Conservation (phyloP, 306 rosid species). For the Dryas drummondii region DNA sequence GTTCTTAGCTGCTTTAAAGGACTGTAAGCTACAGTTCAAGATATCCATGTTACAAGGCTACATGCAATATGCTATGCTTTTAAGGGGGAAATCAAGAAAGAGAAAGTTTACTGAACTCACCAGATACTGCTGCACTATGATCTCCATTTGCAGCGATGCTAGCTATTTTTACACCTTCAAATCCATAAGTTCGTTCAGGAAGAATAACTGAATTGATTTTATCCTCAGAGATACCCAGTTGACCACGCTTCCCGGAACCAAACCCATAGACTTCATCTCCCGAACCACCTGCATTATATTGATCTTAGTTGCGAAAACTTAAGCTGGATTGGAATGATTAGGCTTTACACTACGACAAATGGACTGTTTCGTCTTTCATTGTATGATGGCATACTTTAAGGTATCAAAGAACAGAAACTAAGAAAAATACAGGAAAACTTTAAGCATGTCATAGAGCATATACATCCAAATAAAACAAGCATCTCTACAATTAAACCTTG, state of each 20-base stretch:
- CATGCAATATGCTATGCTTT: neutral
- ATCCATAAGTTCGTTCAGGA: conserved; percentile 47
- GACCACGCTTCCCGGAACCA: conserved; percentile 93
- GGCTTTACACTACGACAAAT: neutral
- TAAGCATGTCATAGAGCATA: neutral
- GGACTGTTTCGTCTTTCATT: neutral
- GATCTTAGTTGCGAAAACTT: conserved; percentile 9
- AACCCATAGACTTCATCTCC: conserved; percentile 63
- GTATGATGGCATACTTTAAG: neutral
- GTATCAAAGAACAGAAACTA: neutral
- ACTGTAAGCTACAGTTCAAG: neutral
- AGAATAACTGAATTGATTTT: conserved; percentile 50
- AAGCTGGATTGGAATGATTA: neutral
- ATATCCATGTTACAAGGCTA: neutral
- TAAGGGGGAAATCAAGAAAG: conserved; percentile 17
- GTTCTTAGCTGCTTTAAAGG: neutral
- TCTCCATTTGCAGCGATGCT: conserved; percentile 79
- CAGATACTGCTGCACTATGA: conserved; percentile 83
- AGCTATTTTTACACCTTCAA: conserved; percentile 48
- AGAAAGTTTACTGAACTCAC: conserved; percentile 37
- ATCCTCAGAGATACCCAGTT: conserved; percentile 62
- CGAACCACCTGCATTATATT: conserved; percentile 43
- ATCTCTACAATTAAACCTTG: neutral
- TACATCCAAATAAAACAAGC: neutral
- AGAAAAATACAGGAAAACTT: neutral